Evolutionary conservation across 192 early-diverging fungal genomes (phyloP).

Genomic region (Gonapodya prolifera): DNA sequence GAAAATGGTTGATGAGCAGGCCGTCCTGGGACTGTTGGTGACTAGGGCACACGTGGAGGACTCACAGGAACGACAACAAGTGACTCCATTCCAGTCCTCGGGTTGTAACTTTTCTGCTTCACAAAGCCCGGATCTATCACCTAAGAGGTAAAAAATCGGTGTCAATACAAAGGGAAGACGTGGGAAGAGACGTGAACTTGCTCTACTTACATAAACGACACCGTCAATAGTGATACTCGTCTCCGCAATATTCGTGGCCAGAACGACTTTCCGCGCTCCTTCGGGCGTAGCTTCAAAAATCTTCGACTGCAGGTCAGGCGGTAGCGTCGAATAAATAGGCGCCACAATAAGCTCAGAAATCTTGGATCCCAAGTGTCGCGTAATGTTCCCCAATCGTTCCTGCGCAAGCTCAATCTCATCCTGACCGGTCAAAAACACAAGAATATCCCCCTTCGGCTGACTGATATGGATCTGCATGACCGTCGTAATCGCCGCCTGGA

Average conservation of each 20-base stretch:
- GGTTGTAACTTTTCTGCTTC: slow-evolving; percentile 92
- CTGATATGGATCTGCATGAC: slow-evolving; percentile 90
- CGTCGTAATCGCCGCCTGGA: slow-evolving; percentile 80
- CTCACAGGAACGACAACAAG: slow-evolving; percentile 91
- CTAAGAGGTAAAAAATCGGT: no score
- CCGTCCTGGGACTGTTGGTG: slow-evolving; percentile 2
- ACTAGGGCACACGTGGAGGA: slow-evolving; percentile 21
- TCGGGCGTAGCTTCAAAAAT: slow-evolving; percentile 97
- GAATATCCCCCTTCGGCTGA: slow-evolving; percentile 76
- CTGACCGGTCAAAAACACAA: slow-evolving; percentile 95
- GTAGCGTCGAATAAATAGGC: slow-evolving; percentile 93
- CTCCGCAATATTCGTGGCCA: slow-evolving; percentile 99
- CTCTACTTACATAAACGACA: slow-evolving; percentile 85
- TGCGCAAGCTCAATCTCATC: slow-evolving; percentile 94
- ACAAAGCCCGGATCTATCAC: slow-evolving; percentile 97
- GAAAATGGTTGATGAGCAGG: neutral
- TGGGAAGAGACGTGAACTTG: no score
- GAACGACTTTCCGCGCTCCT: slow-evolving; percentile 79
- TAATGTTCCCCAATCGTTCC: slow-evolving; percentile 62
- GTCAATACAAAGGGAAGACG: no score
- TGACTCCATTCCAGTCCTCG: slow-evolving; percentile 91
- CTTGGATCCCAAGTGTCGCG: slow-evolving; percentile 67
- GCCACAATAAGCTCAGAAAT: slow-evolving; percentile 84
- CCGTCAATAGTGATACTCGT: slow-evolving; percentile 93
- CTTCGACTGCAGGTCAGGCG: slow-evolving; percentile 87